These are phyloP conservation scores for Eurotiales sp. DNA, from an alignment of 2,329 filamentous ascomycete genomes.

Conservation along the genomic window DNA sequence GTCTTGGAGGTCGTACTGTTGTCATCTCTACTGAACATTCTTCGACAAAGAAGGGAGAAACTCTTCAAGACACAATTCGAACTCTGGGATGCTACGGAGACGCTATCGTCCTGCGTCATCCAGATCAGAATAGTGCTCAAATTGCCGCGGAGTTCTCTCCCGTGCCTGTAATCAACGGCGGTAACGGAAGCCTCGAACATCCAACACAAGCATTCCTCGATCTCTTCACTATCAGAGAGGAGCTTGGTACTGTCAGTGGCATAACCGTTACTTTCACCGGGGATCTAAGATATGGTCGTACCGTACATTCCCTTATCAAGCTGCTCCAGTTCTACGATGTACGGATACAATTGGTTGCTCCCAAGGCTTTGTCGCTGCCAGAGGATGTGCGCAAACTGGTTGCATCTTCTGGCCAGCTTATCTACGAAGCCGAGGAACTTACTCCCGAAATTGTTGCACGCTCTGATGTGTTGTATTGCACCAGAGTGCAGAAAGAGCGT, in stretches of 20 bases:
- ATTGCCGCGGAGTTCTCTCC: slow-evolving; percentile 81
- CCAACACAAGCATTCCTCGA: slow-evolving; percentile 97
- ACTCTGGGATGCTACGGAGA: slow-evolving; percentile 93
- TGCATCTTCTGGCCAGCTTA: slow-evolving; percentile 68
- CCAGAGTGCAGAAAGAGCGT: slow-evolving; percentile 91
- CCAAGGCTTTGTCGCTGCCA: slow-evolving; percentile 73
- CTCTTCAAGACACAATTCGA: slow-evolving; percentile 86
- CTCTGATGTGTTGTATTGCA: slow-evolving; percentile 95
- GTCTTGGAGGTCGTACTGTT: slow-evolving; percentile 83
- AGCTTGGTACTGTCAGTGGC: slow-evolving; percentile 90
- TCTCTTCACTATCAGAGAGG: slow-evolving; percentile 96
- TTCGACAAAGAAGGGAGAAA: slow-evolving; percentile 91
- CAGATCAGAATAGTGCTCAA: slow-evolving; percentile 73
- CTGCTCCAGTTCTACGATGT: slow-evolving; percentile 95
- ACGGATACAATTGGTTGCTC: slow-evolving; percentile 84
- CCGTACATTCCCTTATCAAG: slow-evolving; percentile 92
- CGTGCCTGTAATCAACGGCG: slow-evolving; percentile 93
- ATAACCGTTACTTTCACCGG: slow-evolving; percentile 94
- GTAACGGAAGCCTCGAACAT: slow-evolving; percentile 93
- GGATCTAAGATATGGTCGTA: slow-evolving; percentile 87
- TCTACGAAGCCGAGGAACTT: slow-evolving; percentile 70
- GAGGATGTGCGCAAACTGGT: slow-evolving; percentile 69
- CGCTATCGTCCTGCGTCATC: slow-evolving; percentile 92
- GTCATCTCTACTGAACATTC: slow-evolving; percentile 78
- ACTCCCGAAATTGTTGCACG: slow-evolving; percentile 81